phyloP scores from a whole-genome alignment of 2,329 filamentous ascomycete genomes.

The Grosmannia huntii region DNA sequence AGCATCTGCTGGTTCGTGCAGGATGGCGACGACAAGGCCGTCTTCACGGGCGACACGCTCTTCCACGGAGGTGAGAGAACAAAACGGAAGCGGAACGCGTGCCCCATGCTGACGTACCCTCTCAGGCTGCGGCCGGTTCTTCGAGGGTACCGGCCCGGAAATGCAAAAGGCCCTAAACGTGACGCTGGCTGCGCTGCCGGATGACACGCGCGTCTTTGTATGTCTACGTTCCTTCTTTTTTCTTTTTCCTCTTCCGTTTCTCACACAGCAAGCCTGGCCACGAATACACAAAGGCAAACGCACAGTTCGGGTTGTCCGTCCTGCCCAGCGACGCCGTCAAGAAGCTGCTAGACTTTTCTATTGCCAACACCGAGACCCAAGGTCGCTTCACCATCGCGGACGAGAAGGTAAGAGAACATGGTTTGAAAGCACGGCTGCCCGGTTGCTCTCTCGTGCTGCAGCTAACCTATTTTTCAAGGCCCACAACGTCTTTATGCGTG shows the following conservation, averaged over 20 bases:
- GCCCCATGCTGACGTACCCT: neutral
- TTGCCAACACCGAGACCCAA: slow-evolving; percentile 75
- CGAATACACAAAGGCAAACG: slow-evolving; percentile 96
- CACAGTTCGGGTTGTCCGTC: slow-evolving; percentile 73
- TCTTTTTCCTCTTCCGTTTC: neutral
- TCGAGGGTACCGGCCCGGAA: slow-evolving; percentile 77
- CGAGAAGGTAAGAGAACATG: slow-evolving; percentile 57
- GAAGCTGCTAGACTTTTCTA: slow-evolving; percentile 64
- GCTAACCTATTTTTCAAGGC: slow-evolving; percentile 39
- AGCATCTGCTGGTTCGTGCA: slow-evolving; percentile 93
- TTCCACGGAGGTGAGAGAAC: slow-evolving; percentile 65
- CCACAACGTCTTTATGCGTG: slow-evolving; percentile 95
- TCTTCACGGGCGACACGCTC: slow-evolving; percentile 93
- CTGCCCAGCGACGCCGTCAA: slow-evolving; percentile 62
- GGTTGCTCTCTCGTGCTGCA: neutral
- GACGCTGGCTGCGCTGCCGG: slow-evolving; percentile 65
- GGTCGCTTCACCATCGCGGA: slow-evolving; percentile 95
- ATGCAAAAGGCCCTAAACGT: slow-evolving; percentile 92
- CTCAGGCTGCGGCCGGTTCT: slow-evolving; percentile 83
- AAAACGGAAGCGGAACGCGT: neutral
- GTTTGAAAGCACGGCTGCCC: neutral
- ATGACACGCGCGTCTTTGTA: slow-evolving; percentile 86
- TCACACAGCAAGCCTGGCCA: slow-evolving; percentile 60
- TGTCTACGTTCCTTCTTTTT: slow-evolving; percentile 18
- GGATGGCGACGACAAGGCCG: slow-evolving; percentile 60